A percentile compares a stretch with the other conserved stretches of the same genome.
These are phyloP conservation scores for Rhodomyrtus tomentosa DNA, from an alignment of 345 rosid genomes.

Conservation along the genomic window DNA sequence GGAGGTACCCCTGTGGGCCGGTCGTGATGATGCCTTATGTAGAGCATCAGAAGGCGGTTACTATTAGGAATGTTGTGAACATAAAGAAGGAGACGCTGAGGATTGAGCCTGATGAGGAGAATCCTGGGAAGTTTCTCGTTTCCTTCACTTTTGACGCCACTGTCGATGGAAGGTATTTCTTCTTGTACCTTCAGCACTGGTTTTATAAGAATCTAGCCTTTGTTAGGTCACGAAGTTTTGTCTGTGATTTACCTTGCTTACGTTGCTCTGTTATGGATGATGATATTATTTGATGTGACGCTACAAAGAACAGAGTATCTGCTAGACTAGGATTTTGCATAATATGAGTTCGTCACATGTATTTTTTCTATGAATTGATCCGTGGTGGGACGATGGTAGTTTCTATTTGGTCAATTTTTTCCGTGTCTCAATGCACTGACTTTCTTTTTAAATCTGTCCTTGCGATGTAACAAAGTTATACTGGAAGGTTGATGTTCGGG, in stretches of 20 bases:
- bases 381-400: neutral
- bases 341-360: neutral
- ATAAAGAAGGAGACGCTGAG: slow-evolving; percentile 67
- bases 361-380: neutral
- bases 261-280: neutral
- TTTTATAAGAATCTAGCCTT: neutral
- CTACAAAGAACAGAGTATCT: neutral
- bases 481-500: neutral
- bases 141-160: slow-evolving; percentile 88
- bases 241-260: neutral
- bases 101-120: slow-evolving; percentile 45
- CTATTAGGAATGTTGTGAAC: slow-evolving; percentile 70
- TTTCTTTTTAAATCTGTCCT: neutral
- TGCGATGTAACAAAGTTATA: neutral
- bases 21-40: slow-evolving; percentile 43
- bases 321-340: neutral
- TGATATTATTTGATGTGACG: neutral
- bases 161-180: slow-evolving; percentile 56
- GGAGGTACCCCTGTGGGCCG: slow-evolving; percentile 35
- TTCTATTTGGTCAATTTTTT: neutral
- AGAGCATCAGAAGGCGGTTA: slow-evolving; percentile 79
- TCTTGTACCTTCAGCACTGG: neutral
- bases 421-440: neutral
- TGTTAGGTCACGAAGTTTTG: neutral
- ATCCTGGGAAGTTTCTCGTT: slow-evolving; percentile 56